Base-by-base conservation (phyloP, 192 early-diverging fungal species). In the Geranomyces variabilis region DNA sequence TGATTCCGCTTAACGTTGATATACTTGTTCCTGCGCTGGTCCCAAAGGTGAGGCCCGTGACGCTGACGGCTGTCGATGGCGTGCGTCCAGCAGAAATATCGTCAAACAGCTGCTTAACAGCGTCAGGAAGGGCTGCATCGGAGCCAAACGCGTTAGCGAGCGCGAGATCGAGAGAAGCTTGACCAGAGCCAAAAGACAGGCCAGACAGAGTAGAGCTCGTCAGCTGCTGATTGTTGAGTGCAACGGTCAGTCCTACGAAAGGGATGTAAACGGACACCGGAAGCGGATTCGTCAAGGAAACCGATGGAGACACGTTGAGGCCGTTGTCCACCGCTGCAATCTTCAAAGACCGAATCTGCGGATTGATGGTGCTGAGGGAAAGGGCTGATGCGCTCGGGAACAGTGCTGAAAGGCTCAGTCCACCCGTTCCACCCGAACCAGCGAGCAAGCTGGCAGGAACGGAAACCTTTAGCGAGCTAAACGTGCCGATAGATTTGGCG, bases 241-340 rank as follows among this genome's bases (percentile, higher is more conserved):
- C 15, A n/a, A 68, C 43, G 4, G 67, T 22, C 6, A 68, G n/a
- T 0, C 28, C 36, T 0, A 48, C 53, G 5, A 68, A 68, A 7
- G 67, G 67, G 10, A 68, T 57, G 21, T 51, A 56, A 21, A 57
- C 33, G 22, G 67, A 49, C 1, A 68, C 67, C 4, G 67, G 67
- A 57, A 68, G 53, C 61, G 67, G 67, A 31, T 68, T 68, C 15
- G 9, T 57, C 26, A 68, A 51, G 0, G 22, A 22, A 19, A 68
- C 49, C 0, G 53, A 49, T 6, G 67, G 67, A 29, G 49, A 51
- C n/a, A 68, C 17, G 12, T 21, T 29, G 13, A 68, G 34, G 19
- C 67, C 67, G n/a, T 57, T 57, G 1, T 30, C 29, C 28, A 36
- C n/a, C 7, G 49, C 53, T 21, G 47, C 33, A 12, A 68, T 17